Conservation (phyloP, 2,329 filamentous ascomycete species). For the Lachnellula cervina region DNA sequence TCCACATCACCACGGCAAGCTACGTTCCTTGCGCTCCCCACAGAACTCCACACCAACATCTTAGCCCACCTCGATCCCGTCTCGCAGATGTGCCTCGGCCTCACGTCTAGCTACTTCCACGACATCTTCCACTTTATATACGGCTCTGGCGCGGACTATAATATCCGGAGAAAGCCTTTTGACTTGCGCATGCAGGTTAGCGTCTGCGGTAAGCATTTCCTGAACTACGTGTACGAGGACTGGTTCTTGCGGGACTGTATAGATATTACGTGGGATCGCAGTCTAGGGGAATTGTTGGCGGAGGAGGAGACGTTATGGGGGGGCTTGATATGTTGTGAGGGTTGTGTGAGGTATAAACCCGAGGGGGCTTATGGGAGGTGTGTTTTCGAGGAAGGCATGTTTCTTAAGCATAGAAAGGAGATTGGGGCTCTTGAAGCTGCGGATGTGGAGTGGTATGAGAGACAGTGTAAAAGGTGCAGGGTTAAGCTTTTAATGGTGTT, state of each 20-base stretch:
- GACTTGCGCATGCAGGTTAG: not conserved
- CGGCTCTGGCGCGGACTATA: not conserved
- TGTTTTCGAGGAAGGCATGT: not conserved
- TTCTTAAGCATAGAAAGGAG: not conserved
- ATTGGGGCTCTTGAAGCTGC: not conserved
- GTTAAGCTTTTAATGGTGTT: constrained; percentile 1
- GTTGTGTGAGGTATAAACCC: constrained; percentile 8
- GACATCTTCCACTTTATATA: not conserved
- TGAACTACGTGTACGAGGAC: constrained; percentile 2
- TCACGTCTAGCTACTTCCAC: not conserved
- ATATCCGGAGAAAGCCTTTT: constrained; percentile 1
- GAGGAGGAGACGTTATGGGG: constrained; percentile 5
- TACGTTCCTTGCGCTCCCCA: not conserved
- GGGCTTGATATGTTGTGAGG: not conserved
- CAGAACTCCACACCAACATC: constrained; percentile 2
- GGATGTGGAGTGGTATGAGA: not conserved
- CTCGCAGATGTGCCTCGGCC: constrained; percentile 8
- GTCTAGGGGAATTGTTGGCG: not conserved
- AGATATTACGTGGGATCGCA: not conserved
- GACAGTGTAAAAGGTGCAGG: constrained; percentile 1
- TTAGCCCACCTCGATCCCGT: constrained; percentile 5
- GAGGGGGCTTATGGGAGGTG: not conserved
- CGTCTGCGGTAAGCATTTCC: not conserved
- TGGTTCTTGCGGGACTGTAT: not conserved
- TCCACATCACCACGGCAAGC: not conserved